Conservation (phyloP, 495 filamentous ascomycete genomes). For the Penicillium maclennaniae region DNA sequence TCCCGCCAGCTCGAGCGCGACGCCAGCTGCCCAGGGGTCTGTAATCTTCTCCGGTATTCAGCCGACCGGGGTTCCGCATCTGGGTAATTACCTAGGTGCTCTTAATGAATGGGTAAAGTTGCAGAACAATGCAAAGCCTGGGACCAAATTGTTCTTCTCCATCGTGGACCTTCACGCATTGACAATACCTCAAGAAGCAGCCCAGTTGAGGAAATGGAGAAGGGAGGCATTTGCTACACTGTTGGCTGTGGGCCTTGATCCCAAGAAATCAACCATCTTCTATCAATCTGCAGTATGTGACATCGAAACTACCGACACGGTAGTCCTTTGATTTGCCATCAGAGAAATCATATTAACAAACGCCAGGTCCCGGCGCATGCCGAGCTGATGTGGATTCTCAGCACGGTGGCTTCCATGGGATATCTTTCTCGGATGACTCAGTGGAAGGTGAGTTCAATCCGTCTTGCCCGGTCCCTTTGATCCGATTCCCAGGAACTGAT, state of each 20-base stretch:
- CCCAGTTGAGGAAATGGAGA: slow-evolving; percentile 57
- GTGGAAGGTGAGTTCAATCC: slow-evolving; percentile 70
- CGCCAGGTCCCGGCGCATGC: slow-evolving; percentile 68
- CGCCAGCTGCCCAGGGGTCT: slow-evolving; percentile 8
- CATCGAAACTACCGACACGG: neutral
- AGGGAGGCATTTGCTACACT: slow-evolving; percentile 73
- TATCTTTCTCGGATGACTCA: slow-evolving; percentile 94
- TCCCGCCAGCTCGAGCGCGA: slow-evolving; percentile 9
- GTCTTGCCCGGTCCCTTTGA: neutral
- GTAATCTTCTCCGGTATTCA: slow-evolving; percentile 92
- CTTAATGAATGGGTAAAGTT: slow-evolving; percentile 78
- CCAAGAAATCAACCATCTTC: slow-evolving; percentile 72
- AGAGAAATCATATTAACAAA: neutral
- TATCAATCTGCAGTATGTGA: slow-evolving; percentile 66
- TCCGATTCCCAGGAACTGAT: neutral
- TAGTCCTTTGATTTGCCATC: neutral
- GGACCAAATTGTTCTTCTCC: slow-evolving; percentile 68
- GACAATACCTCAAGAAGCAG: slow-evolving; percentile 64
- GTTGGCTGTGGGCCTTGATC: slow-evolving; percentile 79
- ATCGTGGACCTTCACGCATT: slow-evolving; percentile 94
- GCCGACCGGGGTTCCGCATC: slow-evolving; percentile 90
- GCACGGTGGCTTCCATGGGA: slow-evolving; percentile 82
- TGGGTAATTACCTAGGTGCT: slow-evolving; percentile 96
- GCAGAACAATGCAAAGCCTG: slow-evolving; percentile 55
- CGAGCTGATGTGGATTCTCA: slow-evolving; percentile 95